These are phyloP conservation scores for Diaporthe sp. DNA, from an alignment of 2,329 filamentous ascomycete species.

Conservation along the genomic window DNA sequence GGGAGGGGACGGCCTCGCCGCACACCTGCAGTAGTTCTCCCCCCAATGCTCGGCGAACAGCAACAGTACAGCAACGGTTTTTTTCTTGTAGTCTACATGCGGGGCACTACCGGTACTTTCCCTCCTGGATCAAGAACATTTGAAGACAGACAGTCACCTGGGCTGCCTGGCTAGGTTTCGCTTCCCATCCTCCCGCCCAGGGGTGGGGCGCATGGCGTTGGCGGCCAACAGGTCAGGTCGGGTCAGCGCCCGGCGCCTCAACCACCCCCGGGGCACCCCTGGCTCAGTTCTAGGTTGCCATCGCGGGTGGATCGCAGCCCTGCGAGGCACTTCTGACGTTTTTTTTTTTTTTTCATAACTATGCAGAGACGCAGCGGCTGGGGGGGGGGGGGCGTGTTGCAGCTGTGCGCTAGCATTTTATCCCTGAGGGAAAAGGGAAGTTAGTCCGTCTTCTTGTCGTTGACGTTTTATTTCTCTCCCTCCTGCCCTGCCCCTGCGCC, in stretches of 20 bases:
- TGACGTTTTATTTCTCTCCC: too few relatives aligned
- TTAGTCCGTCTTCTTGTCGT: background rate
- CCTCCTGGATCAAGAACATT: too few relatives aligned
- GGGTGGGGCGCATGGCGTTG: too few relatives aligned
- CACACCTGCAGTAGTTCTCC: background rate
- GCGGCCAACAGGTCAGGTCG: background rate
- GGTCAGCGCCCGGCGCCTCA: too few relatives aligned
- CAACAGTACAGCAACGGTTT: background rate
- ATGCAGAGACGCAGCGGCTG: too few relatives aligned
- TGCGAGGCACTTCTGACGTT: constrained; percentile 21
- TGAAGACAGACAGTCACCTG: too few relatives aligned
- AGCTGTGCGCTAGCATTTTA: background rate
- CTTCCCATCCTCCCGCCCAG: background rate
- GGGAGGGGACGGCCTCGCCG: background rate
- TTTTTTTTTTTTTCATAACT: too few relatives aligned
- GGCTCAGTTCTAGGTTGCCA: background rate
- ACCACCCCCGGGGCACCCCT: background rate
- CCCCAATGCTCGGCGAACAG: background rate
- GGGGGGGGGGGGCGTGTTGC: too few relatives aligned
- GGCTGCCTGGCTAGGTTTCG: background rate
- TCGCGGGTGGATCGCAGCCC: constrained; percentile 15
- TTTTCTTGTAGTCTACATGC: background rate
- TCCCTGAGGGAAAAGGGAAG: background rate
- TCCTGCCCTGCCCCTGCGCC: background rate
- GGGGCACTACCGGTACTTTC: background rate